phyloP scores from a whole-genome alignment of 164 flowering plant species.

The Macadamia integrifolia region DNA sequence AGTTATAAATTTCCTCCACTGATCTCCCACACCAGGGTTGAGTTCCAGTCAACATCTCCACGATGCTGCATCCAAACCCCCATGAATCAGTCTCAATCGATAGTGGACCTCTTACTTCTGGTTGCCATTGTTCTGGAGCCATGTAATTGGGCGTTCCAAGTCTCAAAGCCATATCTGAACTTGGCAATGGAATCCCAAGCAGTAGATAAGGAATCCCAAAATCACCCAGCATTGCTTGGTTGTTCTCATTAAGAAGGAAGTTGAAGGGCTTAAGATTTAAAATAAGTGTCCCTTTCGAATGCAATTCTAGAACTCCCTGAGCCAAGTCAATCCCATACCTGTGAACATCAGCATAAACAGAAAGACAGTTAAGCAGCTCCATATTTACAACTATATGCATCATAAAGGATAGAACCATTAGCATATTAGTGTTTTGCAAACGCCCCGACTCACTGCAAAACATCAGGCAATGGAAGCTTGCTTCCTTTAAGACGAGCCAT shows the following conservation, averaged over 20 bases:
- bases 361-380: not conserved
- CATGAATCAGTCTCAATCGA: slow-evolving; percentile 87
- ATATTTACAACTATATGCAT: not conserved
- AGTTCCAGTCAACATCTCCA: slow-evolving; percentile 82
- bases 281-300: slow-evolving; percentile 55
- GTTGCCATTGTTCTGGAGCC: slow-evolving; percentile 98
- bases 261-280: slow-evolving; percentile 87
- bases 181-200: slow-evolving; percentile 51
- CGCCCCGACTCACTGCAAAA: slow-evolving; percentile 31
- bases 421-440: no score
- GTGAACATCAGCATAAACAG: slow-evolving; percentile 15
- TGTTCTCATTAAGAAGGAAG: slow-evolving; percentile 61
- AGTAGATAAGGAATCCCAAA: slow-evolving; percentile 71
- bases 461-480: slow-evolving; percentile 59
- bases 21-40: slow-evolving; percentile 83
- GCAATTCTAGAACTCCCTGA: slow-evolving; percentile 62
- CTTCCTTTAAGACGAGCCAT: slow-evolving; percentile 69
- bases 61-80: slow-evolving; percentile 90
- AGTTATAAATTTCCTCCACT: slow-evolving; percentile 51
- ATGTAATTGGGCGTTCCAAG: slow-evolving; percentile 89
- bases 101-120: slow-evolving; percentile 81
- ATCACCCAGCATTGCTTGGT: slow-evolving; percentile 69
- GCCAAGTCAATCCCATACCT: slow-evolving; percentile 80
- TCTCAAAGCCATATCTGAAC: slow-evolving; percentile 45
- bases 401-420: not conserved